Evolutionary conservation across 1,139 yeast species (phyloP).

Genomic region (Candida labiduridarum): DNA sequence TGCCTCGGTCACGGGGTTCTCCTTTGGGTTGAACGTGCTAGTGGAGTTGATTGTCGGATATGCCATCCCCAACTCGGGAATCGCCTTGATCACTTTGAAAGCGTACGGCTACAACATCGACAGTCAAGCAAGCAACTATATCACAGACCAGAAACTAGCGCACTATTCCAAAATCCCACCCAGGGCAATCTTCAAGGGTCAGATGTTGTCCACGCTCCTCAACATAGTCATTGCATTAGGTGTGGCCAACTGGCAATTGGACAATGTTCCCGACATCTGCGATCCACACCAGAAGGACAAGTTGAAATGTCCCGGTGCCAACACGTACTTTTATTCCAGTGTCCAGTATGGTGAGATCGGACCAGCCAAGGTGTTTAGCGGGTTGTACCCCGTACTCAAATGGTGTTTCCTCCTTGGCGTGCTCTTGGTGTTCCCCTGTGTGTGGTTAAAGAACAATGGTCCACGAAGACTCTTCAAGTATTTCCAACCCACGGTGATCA

Average conservation of each 20-base stretch:
- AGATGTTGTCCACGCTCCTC: conserved; percentile 31
- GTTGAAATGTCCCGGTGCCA: conserved; percentile 36
- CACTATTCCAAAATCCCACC: conserved; percentile 41
- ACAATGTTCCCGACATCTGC: conserved; percentile 29
- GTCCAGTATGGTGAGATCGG: conserved; percentile 42
- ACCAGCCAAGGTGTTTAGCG: conserved; percentile 34
- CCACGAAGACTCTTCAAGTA: conserved; percentile 31
- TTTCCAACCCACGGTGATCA: conserved; percentile 51
- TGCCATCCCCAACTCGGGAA: conserved; percentile 41
- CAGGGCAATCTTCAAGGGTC: conserved; percentile 35
- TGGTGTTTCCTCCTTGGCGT: conserved; percentile 38
- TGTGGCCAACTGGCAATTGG: conserved; percentile 33
- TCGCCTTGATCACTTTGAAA: conserved; percentile 39
- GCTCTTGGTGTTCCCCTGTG: conserved; percentile 29
- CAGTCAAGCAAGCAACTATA: conserved; percentile 38
- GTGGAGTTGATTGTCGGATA: conserved; percentile 45
- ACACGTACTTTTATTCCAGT: conserved; percentile 34
- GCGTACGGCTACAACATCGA: conserved; percentile 42
- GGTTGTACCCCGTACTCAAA: conserved; percentile 34
- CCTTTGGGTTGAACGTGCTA: conserved; percentile 41
- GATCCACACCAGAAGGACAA: conserved; percentile 28
- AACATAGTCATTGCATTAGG: conserved; percentile 27
- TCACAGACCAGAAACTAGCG: conserved; percentile 38
- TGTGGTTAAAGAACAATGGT: conserved; percentile 28
- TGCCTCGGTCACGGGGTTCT: conserved; percentile 40